Conservation (phyloP, 2,329 filamentous ascomycete species). For the Cordyceps sp. region DNA sequence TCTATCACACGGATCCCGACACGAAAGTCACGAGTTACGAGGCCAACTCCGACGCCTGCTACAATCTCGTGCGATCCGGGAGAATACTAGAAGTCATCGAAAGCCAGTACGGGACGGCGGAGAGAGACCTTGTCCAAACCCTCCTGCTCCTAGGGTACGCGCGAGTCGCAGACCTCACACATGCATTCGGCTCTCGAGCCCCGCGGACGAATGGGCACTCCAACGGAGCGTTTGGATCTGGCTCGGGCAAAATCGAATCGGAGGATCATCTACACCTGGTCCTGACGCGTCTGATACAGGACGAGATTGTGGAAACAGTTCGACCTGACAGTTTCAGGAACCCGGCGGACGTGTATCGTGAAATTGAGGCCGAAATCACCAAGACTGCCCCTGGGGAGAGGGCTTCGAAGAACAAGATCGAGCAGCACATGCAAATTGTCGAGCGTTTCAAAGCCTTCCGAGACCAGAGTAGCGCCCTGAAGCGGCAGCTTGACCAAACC, state of each 20-base stretch:
- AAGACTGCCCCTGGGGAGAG: slow-evolving; percentile 26
- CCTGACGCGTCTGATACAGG: slow-evolving; percentile 38
- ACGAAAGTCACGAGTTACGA: slow-evolving; percentile 61
- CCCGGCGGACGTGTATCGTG: slow-evolving; percentile 40
- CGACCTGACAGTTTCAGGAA: slow-evolving; percentile 38
- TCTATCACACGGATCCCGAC: slow-evolving; percentile 49
- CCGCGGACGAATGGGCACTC: slow-evolving; percentile 17
- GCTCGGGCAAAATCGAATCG: slow-evolving; percentile 22
- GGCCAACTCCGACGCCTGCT: slow-evolving; percentile 64
- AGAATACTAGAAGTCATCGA: slow-evolving; percentile 67
- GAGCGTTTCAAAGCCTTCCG: slow-evolving; percentile 35
- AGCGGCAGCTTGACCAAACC: slow-evolving; percentile 30
- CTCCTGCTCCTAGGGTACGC: slow-evolving; percentile 66
- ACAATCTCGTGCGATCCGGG: slow-evolving; percentile 64
- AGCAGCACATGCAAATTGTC: slow-evolving; percentile 40
- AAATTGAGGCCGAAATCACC: slow-evolving; percentile 47
- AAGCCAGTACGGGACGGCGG: slow-evolving; percentile 55
- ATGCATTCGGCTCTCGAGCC: slow-evolving; percentile 34
- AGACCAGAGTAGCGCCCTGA: slow-evolving; percentile 32
- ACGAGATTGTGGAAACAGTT: slow-evolving; percentile 53
- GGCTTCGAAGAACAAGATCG: slow-evolving; percentile 44
- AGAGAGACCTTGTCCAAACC: slow-evolving; percentile 57
- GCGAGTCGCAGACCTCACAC: slow-evolving; percentile 51
- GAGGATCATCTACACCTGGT: slow-evolving; percentile 31
- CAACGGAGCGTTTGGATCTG: slow-evolving; percentile 16